Evolutionary conservation across 805 yeast species (phyloP).

Genomic region (Peterozyma toletana): DNA sequence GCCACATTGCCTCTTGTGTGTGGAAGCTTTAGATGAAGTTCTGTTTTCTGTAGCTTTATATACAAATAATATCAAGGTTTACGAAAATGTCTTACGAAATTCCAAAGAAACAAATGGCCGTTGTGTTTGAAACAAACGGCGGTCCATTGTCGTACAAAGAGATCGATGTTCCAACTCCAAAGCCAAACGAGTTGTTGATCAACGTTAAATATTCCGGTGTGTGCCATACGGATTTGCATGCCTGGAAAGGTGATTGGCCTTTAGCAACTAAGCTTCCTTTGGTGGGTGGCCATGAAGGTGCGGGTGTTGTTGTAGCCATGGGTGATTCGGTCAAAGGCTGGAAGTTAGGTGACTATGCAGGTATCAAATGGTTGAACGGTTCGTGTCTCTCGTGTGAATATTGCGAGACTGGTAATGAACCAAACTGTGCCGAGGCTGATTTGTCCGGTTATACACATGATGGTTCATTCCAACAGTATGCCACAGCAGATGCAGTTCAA

Average conservation of each 20-base stretch:
- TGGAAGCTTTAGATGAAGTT: no score
- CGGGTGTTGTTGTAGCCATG: conserved; percentile 60
- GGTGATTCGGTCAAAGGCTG: conserved; percentile 55
- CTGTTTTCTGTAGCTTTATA: no score
- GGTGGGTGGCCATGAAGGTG: conserved; percentile 73
- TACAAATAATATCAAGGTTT: no score
- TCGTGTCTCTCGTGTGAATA: conserved; percentile 59
- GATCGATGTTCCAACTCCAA: conserved; percentile 64
- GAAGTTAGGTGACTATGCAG: conserved; percentile 60
- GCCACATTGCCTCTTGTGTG: no score
- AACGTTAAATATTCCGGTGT: conserved; percentile 70
- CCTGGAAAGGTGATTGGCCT: conserved; percentile 71
- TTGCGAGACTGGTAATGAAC: conserved; percentile 51
- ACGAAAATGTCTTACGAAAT: conserved; percentile 15
- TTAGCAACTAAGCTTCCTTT: conserved; percentile 50
- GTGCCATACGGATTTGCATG: conserved; percentile 70
- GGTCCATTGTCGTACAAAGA: conserved; percentile 64
- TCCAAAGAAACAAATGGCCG: conserved; percentile 66
- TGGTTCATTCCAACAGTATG: conserved; percentile 50
- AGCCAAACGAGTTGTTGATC: conserved; percentile 55
- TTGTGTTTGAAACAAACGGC: conserved; percentile 57
- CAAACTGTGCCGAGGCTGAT: conserved; percentile 65
- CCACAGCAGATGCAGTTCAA: conserved; percentile 45
- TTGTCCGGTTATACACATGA: conserved; percentile 72
- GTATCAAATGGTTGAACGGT: conserved; percentile 65